Percentiles rank a stretch among this genome's conserved stretches.
Evolutionary conservation across 2,329 filamentous ascomycete species (phyloP).

Genomic region (Colletotrichum tofieldiae): DNA sequence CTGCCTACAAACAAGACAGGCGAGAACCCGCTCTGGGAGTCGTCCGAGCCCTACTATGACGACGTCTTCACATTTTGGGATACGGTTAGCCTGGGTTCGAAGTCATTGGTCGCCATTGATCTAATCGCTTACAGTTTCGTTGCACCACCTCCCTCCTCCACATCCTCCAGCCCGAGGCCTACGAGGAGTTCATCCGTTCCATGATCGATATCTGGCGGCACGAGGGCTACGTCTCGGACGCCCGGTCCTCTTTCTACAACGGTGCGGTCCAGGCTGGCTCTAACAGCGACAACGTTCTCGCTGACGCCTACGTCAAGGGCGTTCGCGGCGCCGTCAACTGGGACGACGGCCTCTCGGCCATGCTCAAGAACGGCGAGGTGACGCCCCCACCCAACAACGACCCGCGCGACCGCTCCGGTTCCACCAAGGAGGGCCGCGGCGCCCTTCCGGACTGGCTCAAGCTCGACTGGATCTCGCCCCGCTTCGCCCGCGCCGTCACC

Average conservation of each 20-base stretch:
- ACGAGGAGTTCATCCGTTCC: conserved; percentile 77
- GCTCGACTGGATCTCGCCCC: conserved; percentile 76
- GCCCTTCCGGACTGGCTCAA: conserved; percentile 79
- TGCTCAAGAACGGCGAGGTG: conserved; percentile 78
- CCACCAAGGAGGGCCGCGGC: conserved; percentile 78
- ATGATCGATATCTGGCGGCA: conserved; percentile 78
- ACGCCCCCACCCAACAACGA: conserved; percentile 73
- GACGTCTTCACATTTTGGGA: conserved; percentile 82
- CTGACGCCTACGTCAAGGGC: conserved; percentile 80
- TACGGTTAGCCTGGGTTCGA: conserved; percentile 45
- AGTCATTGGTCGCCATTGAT: background rate
- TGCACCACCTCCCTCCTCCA: conserved; percentile 77
- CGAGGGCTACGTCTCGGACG: conserved; percentile 77
- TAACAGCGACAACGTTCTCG: conserved; percentile 80
- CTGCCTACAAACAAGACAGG: conserved; percentile 80
- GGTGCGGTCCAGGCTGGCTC: conserved; percentile 79
- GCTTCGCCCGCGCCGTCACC: conserved; percentile 73
- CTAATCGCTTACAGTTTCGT: conserved; percentile 62
- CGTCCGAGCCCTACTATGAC: conserved; percentile 78
- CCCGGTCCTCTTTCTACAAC: conserved; percentile 78
- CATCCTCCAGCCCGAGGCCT: conserved; percentile 73
- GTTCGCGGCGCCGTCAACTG: conserved; percentile 75
- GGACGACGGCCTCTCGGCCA: conserved; percentile 73
- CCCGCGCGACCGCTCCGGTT: conserved; percentile 70
- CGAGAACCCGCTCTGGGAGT: conserved; percentile 78